Conservation (phyloP, 495 filamentous ascomycete genomes). For the Talaromyces trachyspermus region DNA sequence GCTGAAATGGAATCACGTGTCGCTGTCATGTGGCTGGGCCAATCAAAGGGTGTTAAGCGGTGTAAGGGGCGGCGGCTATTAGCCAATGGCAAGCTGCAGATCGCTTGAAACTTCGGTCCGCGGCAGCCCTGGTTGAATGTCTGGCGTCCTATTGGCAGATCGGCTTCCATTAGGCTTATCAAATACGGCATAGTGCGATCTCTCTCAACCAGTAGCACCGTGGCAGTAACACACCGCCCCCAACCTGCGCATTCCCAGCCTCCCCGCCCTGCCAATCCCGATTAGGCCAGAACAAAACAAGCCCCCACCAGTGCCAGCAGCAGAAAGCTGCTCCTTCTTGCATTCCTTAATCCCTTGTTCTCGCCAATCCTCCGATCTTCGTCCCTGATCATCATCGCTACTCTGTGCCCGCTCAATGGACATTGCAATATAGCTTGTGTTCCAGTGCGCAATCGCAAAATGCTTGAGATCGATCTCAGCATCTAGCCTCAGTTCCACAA, state of each 20-base stretch:
- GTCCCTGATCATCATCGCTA: neutral
- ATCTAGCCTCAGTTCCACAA: neutral
- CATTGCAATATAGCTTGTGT: neutral
- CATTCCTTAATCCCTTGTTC: neutral
- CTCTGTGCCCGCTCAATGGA: too few species aligned
- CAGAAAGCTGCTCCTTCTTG: neutral
- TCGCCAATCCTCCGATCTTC: neutral
- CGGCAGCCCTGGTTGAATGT: too few species aligned
- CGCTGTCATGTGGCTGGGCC: constrained; percentile 4
- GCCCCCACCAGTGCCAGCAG: constrained; percentile 5
- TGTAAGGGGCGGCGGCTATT: neutral
- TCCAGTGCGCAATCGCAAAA: neutral
- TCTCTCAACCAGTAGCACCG: constrained; percentile 8
- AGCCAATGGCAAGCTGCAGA: neutral
- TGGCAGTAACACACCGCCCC: too few species aligned
- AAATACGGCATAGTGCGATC: neutral
- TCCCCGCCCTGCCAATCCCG: constrained; percentile 4
- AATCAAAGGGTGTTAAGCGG: neutral
- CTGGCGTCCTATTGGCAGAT: too few species aligned
- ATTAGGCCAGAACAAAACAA: constrained; percentile 12
- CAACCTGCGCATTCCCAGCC: constrained; percentile 7
- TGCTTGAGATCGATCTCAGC: neutral
- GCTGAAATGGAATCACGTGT: constrained; percentile 4
- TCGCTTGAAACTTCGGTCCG: neutral
- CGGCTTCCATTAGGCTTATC: too few species aligned